Evolutionary conservation across 257 asterid genomes (phyloP).

Genomic region (Pogostemon cablin): DNA sequence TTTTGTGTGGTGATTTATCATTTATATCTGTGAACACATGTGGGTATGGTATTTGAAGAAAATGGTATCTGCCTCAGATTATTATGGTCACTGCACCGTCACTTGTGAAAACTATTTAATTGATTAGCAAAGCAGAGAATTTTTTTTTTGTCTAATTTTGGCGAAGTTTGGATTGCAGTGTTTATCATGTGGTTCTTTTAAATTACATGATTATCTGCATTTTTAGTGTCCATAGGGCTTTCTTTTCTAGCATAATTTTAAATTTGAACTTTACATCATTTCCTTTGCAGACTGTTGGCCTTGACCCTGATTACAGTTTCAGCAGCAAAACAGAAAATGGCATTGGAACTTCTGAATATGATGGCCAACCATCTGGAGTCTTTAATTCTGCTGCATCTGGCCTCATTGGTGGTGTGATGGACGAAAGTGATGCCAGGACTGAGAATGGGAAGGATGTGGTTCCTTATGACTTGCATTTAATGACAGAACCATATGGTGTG

Average conservation of each 20-base stretch:
- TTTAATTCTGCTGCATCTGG: conserved; percentile 55
- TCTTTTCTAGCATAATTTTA: conserved; percentile 27
- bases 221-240: conserved; percentile 21
- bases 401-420: conserved; percentile 51
- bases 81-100: neutral
- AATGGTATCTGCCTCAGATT: conserved; percentile 1
- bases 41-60: conserved; percentile 7
- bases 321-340: conserved; percentile 74
- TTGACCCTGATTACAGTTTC: conserved; percentile 56
- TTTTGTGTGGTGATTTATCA: conserved; percentile 19
- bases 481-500: conserved; percentile 92
- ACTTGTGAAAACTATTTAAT: conserved; percentile 9
- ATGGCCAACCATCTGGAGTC: conserved; percentile 63
- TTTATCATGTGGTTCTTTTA: conserved; percentile 24
- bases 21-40: conserved; percentile 9
- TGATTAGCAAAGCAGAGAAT: conserved; percentile 8
- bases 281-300: conserved; percentile 52
- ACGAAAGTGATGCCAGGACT: conserved; percentile 52
- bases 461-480: conserved; percentile 75
- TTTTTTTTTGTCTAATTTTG: conserved; percentile 16
- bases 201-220: conserved; percentile 26
- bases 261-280: conserved; percentile 30
- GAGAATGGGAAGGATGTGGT: conserved; percentile 75
- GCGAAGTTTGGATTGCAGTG: conserved; percentile 1
- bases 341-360: conserved; percentile 55